Evolutionary conservation across 768 basidiomycete genomes (phyloP), one percentile per base, ranked within the genome.

Genomic region (Lepiota venenata): DNA sequence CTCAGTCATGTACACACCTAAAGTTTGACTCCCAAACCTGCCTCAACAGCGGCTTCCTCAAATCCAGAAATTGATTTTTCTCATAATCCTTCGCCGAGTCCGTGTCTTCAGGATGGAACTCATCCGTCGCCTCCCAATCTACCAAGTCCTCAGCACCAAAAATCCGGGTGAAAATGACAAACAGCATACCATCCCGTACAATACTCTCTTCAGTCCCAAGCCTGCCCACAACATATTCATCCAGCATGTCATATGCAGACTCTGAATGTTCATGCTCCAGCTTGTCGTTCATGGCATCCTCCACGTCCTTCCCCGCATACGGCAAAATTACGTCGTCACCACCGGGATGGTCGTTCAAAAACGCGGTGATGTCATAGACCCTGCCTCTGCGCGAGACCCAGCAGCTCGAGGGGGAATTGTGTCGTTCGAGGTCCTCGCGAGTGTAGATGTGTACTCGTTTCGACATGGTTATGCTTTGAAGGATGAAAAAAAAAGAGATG

Each of bases 41-140:
- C 68, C 75, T 71, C 52, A 96, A 68, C 49, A 99, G 66, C 9
- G 97, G 94, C 66, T 86, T 84, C 56, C 83, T 78, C 18, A 99
- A 80, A 68, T 99, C 95, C 56, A 99, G 73, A 70, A 99, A 99
- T 63, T 91, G 79, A 67, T 89, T 93, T 72, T 88, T 90, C 68
- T 85, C 85, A 65, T 79, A 98, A 71, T 98, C 97, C 59, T 80
- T 81, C 0, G 71, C 76, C 35, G 81, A 73, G 61, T 98, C 85
- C 2, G 97, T 98, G 62, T 92, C 82, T 58, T 97, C 91, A 11
- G 96, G 95, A 58, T 89, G 82, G 64, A 96, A 97, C 64, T 96
- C 87, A 58, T 94, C 94, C 20, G 83, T 75, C 1, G 92, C 85
- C 57, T 91, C 91, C 87, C 93, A 98, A 62, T 93, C 92, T 93